Conservation (phyloP, 306 rosid genomes). For the Casuarina glauca region DNA sequence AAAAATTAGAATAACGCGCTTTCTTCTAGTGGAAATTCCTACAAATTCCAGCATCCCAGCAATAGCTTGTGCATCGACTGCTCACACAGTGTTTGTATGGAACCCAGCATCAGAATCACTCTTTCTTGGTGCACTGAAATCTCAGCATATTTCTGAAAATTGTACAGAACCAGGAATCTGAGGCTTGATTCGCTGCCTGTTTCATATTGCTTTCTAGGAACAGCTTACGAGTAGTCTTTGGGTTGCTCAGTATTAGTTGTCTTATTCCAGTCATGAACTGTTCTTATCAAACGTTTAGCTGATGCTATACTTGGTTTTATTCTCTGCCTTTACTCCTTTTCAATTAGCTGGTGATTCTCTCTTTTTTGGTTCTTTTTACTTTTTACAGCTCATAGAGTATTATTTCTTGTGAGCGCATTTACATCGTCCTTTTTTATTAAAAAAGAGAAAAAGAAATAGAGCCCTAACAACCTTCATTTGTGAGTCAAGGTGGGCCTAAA, state of each 20-base stretch:
- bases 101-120: neutral
- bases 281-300: neutral
- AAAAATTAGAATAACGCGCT: neutral
- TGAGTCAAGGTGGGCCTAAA: too few relatives aligned
- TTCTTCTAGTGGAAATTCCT: neutral
- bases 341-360: neutral
- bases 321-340: neutral
- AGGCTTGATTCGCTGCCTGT: too few relatives aligned
- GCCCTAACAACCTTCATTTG: too few relatives aligned
- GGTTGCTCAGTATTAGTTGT: neutral
- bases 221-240: neutral
- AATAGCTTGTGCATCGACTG: neutral
- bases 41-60: neutral
- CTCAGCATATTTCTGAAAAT: neutral
- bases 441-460: neutral
- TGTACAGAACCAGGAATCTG: too few relatives aligned
- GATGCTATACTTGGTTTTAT: conserved; percentile 7
- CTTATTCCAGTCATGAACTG: neutral
- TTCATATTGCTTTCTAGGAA: too few relatives aligned
- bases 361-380: neutral
- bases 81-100: neutral
- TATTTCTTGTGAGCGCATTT: neutral
- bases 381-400: neutral
- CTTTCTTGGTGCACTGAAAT: neutral
- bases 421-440: neutral